phyloP scores from a whole-genome alignment of 768 basidiomycete genomes.

The Erythrobasidium yunnanense region DNA sequence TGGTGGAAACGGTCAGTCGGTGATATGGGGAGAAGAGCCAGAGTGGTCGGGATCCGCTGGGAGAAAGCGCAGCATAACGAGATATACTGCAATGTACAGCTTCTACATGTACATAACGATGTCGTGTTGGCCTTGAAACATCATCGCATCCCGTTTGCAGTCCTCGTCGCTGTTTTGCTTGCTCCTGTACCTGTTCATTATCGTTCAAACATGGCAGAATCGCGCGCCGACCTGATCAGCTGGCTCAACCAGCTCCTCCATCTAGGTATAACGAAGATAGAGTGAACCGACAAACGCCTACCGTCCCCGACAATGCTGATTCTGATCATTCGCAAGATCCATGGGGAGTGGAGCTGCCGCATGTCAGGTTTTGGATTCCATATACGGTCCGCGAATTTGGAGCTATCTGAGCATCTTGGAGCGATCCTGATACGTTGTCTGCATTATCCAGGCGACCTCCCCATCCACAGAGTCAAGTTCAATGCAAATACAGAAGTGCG shows the following conservation, averaged over 20 bases:
- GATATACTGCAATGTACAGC: too few relatives aligned
- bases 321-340: not conserved
- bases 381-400: conserved; percentile 60
- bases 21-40: too few relatives aligned
- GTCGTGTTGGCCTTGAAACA: too few relatives aligned
- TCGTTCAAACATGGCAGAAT: conserved; percentile 29
- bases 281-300: conserved; percentile 48
- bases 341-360: conserved; percentile 75
- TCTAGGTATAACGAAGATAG: conserved; percentile 80
- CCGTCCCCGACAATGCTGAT: not conserved
- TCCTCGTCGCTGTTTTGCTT: too few relatives aligned
- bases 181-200: too few relatives aligned
- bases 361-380: conserved; percentile 87
- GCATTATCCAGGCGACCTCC: conserved; percentile 59
- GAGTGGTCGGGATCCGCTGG: too few relatives aligned
- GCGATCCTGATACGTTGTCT: not conserved
- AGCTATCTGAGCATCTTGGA: not conserved
- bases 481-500: conserved; percentile 63
- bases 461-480: conserved; percentile 89
- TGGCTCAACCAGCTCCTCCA: conserved; percentile 94
- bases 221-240: conserved; percentile 61
- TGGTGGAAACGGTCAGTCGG: too few relatives aligned
- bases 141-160: too few relatives aligned
- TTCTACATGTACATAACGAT: too few relatives aligned
- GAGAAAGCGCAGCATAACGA: too few relatives aligned